Conservation (phyloP, 192 early-diverging fungal species). For the Podila verticillata region DNA sequence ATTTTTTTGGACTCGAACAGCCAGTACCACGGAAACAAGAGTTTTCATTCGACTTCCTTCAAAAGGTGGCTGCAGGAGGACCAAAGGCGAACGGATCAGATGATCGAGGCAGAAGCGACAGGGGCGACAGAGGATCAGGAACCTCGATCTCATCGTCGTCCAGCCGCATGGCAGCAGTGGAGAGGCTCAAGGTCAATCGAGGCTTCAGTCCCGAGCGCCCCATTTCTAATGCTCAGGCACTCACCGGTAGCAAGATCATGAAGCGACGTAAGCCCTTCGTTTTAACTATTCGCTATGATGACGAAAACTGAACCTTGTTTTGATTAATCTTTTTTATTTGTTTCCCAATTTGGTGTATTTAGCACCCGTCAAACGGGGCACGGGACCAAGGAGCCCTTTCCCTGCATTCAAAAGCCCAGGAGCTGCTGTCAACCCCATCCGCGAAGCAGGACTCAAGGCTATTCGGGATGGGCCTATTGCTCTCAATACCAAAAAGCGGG, state of each 20-base stretch:
- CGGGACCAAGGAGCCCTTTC: constrained; percentile 24
- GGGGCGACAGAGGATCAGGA: constrained; percentile 7
- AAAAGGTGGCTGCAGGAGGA: constrained; percentile 27
- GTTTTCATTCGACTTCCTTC: constrained; percentile 31
- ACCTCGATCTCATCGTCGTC: neutral
- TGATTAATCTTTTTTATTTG: neutral
- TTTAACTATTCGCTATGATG: neutral
- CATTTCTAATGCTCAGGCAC: constrained; percentile 23
- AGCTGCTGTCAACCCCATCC: constrained; percentile 18
- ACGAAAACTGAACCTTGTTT: neutral
- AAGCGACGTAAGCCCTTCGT: constrained; percentile 39
- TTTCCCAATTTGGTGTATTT: neutral
- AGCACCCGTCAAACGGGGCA: constrained; percentile 34
- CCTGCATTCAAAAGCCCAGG: constrained; percentile 30
- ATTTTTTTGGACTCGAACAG: neutral
- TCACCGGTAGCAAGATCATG: constrained; percentile 24
- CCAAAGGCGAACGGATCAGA: constrained; percentile 9
- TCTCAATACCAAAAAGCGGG: constrained; percentile 39
- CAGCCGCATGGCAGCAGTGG: constrained; percentile 34
- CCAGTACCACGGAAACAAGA: constrained; percentile 22
- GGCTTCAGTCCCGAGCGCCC: constrained; percentile 40
- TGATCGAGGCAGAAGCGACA: constrained; percentile 15
- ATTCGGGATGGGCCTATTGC: constrained; percentile 42
- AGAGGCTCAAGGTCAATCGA: constrained; percentile 40
- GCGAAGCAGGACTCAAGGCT: constrained; percentile 46